Conservation (phyloP, 805 yeast species). For the Kluyveromyces lactis region DNA sequence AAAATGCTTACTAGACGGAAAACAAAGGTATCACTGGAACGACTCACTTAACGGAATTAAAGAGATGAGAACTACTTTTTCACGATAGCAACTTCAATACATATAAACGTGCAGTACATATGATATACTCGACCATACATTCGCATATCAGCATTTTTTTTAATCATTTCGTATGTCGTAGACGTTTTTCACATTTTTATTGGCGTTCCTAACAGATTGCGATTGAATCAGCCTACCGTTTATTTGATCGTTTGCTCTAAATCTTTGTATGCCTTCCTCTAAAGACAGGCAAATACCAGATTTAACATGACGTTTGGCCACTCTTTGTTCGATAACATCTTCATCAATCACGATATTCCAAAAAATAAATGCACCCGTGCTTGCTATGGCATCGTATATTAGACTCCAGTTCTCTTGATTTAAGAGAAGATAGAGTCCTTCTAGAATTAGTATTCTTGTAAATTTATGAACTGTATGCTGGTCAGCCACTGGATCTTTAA, state of each 20-base stretch:
- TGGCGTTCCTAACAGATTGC: too few relatives aligned
- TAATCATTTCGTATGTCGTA: too few relatives aligned
- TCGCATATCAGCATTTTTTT: too few relatives aligned
- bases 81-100: too few relatives aligned
- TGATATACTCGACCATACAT: too few relatives aligned
- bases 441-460: constrained; percentile 54
- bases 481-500: constrained; percentile 61
- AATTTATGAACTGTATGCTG: constrained; percentile 39
- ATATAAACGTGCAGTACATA: too few relatives aligned
- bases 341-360: constrained; percentile 46
- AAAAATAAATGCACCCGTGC: constrained; percentile 31
- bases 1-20: constrained; percentile 3
- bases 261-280: constrained; percentile 45
- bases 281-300: constrained; percentile 43
- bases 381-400: constrained; percentile 10
- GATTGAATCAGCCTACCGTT: constrained; percentile 40
- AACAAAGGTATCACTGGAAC: neutral
- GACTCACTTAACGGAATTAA: neutral
- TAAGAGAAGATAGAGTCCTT: constrained; percentile 67
- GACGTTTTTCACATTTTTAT: too few relatives aligned
- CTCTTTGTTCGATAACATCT: constrained; percentile 42
- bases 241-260: constrained; percentile 47
- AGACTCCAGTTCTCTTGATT: constrained; percentile 49
- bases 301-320: constrained; percentile 56
- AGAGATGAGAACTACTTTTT: neutral